Conservation (phyloP, 2,329 filamentous ascomycete species). For the Cordyceps farinosa region DNA sequence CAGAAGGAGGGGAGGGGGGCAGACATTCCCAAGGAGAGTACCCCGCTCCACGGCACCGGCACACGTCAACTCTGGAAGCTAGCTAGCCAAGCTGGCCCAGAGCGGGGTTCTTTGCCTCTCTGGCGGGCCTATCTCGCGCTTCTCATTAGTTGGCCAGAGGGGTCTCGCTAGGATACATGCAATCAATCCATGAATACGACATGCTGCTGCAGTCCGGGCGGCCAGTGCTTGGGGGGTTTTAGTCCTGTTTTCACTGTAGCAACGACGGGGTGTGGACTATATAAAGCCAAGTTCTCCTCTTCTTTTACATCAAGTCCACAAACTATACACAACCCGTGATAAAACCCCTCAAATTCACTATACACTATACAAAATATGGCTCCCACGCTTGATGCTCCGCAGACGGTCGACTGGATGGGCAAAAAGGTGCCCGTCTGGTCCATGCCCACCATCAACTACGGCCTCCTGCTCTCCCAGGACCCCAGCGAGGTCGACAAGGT, state of each 20-base stretch:
- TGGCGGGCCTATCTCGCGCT: slow-evolving; percentile 7
- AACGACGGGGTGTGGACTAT: neutral
- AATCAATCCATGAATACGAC: neutral
- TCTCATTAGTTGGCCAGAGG: neutral
- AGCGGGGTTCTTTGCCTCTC: slow-evolving; percentile 12
- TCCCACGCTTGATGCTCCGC: slow-evolving; percentile 36
- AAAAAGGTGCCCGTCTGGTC: slow-evolving; percentile 47
- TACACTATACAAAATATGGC: slow-evolving; percentile 29
- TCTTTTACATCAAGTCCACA: neutral
- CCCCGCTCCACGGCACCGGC: neutral
- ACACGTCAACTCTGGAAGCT: neutral
- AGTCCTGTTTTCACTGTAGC: neutral
- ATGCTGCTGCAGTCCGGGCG: neutral
- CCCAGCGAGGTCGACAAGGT: slow-evolving; percentile 51
- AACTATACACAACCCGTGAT: neutral
- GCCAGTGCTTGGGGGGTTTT: neutral
- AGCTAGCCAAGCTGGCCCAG: neutral
- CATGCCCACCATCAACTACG: slow-evolving; percentile 52
- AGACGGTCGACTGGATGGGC: slow-evolving; percentile 48
- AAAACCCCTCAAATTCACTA: neutral
- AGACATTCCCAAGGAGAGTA: too few species aligned
- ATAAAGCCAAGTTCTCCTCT: slow-evolving; percentile 6
- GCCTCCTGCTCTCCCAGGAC: slow-evolving; percentile 50
- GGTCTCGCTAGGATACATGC: neutral
- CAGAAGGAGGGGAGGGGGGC: too few species aligned